Evolutionary conservation across 208 protist genomes (phyloP).

Genomic region (Acanthamoeba royreba): DNA sequence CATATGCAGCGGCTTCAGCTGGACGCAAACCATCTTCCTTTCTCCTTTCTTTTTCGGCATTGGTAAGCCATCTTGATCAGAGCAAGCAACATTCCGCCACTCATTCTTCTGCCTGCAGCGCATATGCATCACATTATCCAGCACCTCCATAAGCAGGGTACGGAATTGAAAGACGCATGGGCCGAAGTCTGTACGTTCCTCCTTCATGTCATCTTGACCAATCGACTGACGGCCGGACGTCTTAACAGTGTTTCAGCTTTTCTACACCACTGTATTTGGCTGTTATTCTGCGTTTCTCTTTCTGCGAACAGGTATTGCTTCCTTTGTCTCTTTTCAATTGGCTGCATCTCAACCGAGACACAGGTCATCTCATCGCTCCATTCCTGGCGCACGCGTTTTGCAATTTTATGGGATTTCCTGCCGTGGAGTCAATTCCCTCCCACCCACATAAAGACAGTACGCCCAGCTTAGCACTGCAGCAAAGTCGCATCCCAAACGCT

Average conservation of each 20-base stretch:
- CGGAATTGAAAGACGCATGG: slow-evolving; percentile 28
- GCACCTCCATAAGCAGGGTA: slow-evolving; percentile 12
- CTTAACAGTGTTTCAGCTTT: slow-evolving; percentile 64
- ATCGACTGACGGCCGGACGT: too few relatives aligned
- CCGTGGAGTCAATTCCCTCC: not conserved
- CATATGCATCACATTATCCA: slow-evolving; percentile 46
- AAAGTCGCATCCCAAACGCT: too few relatives aligned
- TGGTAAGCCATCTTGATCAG: not conserved
- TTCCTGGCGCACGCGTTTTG: slow-evolving; percentile 56
- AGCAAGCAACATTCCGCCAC: not conserved
- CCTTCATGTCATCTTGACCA: too few relatives aligned
- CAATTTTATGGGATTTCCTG: slow-evolving; percentile 63
- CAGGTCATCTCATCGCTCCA: slow-evolving; percentile 23
- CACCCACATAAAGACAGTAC: slow-evolving; percentile 40
- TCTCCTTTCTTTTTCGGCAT: slow-evolving; percentile 56
- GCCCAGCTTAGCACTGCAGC: not conserved
- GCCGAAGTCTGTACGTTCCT: slow-evolving; percentile 34
- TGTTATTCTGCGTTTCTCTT: slow-evolving; percentile 51
- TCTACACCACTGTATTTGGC: slow-evolving; percentile 60
- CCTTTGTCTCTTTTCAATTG: not conserved
- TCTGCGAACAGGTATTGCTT: slow-evolving; percentile 34
- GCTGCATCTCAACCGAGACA: not conserved
- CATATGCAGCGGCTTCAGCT: slow-evolving; percentile 25
- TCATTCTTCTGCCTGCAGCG: too few relatives aligned
- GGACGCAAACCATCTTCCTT: slow-evolving; percentile 15